These are phyloP conservation scores for Paecilomyces fulvus DNA, from an alignment of 2,329 filamentous ascomycete genomes.

Conservation along the genomic window DNA sequence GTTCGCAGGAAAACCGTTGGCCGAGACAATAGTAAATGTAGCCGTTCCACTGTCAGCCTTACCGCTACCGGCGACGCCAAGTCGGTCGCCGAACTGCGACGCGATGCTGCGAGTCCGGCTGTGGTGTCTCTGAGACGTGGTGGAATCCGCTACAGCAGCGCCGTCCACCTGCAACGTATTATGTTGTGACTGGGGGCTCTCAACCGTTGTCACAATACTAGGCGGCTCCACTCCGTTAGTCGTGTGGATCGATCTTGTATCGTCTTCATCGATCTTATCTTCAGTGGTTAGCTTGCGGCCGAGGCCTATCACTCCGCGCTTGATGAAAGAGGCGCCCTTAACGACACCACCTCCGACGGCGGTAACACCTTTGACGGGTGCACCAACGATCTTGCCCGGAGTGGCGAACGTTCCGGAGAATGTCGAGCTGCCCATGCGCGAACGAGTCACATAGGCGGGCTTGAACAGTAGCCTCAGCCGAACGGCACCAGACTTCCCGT, in stretches of 20 bases:
- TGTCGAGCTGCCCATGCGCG: conserved; percentile 82
- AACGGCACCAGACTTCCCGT: conserved; percentile 82
- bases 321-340: conserved; percentile 84
- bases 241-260: conserved; percentile 5
- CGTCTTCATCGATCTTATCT: conserved; percentile 16
- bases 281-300: conserved; percentile 52
- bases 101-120: conserved; percentile 40
- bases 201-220: conserved; percentile 9
- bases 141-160: conserved; percentile 11
- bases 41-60: conserved; percentile 63
- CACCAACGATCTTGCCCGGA: conserved; percentile 84
- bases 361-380: conserved; percentile 86
- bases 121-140: conserved; percentile 32
- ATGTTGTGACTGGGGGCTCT: conserved; percentile 11
- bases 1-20: conserved; percentile 65
- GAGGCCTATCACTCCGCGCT: conserved; percentile 62
- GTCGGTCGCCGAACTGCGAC: conserved; percentile 41
- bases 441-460: conserved; percentile 79
- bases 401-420: conserved; percentile 84
- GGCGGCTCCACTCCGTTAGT: conserved; percentile 16
- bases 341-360: conserved; percentile 75
- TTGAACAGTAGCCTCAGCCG: conserved; percentile 84
- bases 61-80: conserved; percentile 44
- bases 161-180: conserved; percentile 22
- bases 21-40: conserved; percentile 69